Percentiles rank a stretch among this genome's conserved stretches.
Evolutionary conservation across 2,329 filamentous ascomycete species (phyloP).

Genomic region (Penicillium janthinellum): DNA sequence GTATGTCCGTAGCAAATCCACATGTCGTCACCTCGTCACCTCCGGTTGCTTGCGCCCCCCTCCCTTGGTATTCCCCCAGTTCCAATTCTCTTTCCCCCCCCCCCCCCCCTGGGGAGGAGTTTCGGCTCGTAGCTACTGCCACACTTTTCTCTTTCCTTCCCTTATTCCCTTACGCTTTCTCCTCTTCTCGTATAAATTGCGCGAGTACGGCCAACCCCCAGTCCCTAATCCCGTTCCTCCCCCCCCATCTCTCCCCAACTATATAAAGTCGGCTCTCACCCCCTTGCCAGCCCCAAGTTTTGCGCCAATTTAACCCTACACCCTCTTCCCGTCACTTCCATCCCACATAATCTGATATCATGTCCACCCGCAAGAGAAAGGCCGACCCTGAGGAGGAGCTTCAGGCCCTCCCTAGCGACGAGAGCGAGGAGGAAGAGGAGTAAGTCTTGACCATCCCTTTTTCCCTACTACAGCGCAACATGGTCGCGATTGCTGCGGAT

Average conservation of each 20-base stretch:
- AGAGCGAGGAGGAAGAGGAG: constrained; percentile 55
- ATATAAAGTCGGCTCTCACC: constrained; percentile 44
- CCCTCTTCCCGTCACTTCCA: constrained; percentile 26
- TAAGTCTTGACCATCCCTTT: constrained; percentile 31
- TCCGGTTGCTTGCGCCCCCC: constrained; percentile 18
- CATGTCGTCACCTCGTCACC: constrained; percentile 29
- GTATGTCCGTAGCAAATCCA: background rate
- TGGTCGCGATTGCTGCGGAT: background rate
- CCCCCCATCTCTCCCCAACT: constrained; percentile 25
- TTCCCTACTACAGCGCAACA: background rate
- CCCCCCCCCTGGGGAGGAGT: constrained; percentile 9
- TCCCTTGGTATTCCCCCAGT: constrained; percentile 10
- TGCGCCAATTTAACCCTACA: constrained; percentile 3
- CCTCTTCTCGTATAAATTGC: constrained; percentile 9
- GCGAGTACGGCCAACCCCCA: constrained; percentile 25
- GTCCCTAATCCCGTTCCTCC: constrained; percentile 19
- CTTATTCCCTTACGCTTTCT: constrained; percentile 9
- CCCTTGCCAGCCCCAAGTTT: background rate
- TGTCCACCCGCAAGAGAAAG: constrained; percentile 55
- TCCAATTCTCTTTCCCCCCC: background rate
- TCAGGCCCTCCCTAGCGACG: constrained; percentile 51
- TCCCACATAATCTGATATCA: constrained; percentile 27
- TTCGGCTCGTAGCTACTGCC: constrained; percentile 15
- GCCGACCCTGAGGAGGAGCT: constrained; percentile 53
- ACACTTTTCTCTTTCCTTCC: constrained; percentile 17